Conservation (phyloP, 1,139 yeast genomes). For the Lodderomyces oxycetoniae region DNA sequence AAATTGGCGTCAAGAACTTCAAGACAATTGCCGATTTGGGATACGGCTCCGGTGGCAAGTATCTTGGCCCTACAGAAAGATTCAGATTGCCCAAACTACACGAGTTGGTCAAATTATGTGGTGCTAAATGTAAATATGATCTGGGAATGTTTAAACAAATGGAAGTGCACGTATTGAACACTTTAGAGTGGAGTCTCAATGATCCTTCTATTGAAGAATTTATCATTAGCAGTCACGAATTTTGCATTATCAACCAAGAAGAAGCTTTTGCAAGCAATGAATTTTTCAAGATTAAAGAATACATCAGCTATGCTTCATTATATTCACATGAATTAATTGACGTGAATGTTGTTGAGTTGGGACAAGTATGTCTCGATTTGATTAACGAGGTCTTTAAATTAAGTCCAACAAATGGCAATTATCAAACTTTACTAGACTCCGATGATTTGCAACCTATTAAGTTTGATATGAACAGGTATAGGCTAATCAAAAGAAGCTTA, state of each 20-base stretch:
- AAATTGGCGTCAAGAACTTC: constrained; percentile 16
- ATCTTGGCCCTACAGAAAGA: constrained; percentile 61
- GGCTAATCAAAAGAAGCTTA: constrained; percentile 29
- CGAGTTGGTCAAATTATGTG: constrained; percentile 59
- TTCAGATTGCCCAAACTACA: constrained; percentile 60
- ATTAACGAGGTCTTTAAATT: constrained; percentile 27
- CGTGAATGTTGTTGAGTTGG: constrained; percentile 28
- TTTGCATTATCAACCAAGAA: constrained; percentile 17
- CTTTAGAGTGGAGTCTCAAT: constrained; percentile 57
- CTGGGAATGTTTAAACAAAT: constrained; percentile 57
- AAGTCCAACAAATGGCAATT: constrained; percentile 16
- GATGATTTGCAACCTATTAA: constrained; percentile 9
- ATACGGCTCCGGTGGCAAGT: constrained; percentile 54
- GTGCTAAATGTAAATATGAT: constrained; percentile 53
- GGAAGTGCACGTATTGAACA: constrained; percentile 51
- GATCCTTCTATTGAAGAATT: constrained; percentile 58
- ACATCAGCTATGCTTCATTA: constrained; percentile 32
- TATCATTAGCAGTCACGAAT: constrained; percentile 30
- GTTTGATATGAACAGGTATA: constrained; percentile 22
- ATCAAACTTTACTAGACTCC: constrained; percentile 2
- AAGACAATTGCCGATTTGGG: constrained; percentile 41
- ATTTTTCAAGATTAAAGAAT: constrained; percentile 37
- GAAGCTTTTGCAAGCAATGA: constrained; percentile 17
- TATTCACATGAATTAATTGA: constrained; percentile 36
- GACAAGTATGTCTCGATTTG: constrained; percentile 33